Evolutionary conservation across 75 land plant genomes (phyloP).

Genomic region (Pinus taeda): DNA sequence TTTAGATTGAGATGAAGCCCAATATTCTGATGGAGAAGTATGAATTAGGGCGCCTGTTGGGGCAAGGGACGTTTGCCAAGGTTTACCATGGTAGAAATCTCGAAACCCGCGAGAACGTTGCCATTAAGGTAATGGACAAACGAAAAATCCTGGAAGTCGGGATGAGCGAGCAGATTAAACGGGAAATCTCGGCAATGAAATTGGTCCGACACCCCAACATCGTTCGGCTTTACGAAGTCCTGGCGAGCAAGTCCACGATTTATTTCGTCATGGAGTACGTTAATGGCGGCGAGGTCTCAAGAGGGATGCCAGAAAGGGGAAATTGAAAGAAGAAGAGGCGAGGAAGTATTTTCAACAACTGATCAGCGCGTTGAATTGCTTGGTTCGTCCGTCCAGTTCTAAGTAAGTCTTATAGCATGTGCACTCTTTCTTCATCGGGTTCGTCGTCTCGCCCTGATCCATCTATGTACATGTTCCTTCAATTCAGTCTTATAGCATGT

Average conservation of each 20-base stretch:
- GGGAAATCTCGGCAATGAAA: slow-evolving; percentile 85
- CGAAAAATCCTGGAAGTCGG: slow-evolving; percentile 32
- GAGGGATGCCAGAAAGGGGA: slow-evolving; percentile 22
- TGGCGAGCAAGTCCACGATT: slow-evolving; percentile 70
- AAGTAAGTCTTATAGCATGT: too few species aligned
- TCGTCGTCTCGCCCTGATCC: too few species aligned
- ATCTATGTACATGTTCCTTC: too few species aligned
- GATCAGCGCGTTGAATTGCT: slow-evolving; percentile 53
- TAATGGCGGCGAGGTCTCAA: slow-evolving; percentile 56
- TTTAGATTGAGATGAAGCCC: not conserved
- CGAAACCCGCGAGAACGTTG: slow-evolving; percentile 41
- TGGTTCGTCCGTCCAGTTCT: too few species aligned
- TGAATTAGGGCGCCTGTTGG: slow-evolving; percentile 54
- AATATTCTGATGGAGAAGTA: slow-evolving; percentile 19
- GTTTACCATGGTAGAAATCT: slow-evolving; percentile 49
- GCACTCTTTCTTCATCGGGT: too few species aligned
- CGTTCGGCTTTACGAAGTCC: slow-evolving; percentile 74
- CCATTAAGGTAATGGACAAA: slow-evolving; percentile 57
- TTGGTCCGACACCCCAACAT: slow-evolving; percentile 75
- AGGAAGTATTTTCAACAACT: slow-evolving; percentile 59
- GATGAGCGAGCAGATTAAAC: slow-evolving; percentile 66
- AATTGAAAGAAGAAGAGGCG: slow-evolving; percentile 37
- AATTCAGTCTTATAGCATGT: too few species aligned
- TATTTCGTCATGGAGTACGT: slow-evolving; percentile 73
- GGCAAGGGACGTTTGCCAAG: slow-evolving; percentile 66